phyloP scores from a whole-genome alignment of 495 filamentous ascomycete species.

The Xylaria longipes region DNA sequence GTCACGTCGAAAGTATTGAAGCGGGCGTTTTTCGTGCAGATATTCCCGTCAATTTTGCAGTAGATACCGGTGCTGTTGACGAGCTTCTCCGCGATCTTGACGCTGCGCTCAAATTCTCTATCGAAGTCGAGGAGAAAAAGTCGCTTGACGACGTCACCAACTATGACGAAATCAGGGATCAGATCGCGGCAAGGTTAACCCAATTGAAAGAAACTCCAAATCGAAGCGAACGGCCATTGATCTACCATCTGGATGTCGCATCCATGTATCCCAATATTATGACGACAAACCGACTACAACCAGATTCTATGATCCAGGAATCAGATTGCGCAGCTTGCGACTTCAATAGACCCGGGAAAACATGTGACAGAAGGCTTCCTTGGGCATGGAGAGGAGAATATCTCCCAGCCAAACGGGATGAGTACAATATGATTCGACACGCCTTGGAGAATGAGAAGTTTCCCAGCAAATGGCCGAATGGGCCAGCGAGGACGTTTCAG shows the following conservation, averaged over 20 bases:
- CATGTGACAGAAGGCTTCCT: slow-evolving; percentile 91
- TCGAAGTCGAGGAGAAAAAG: slow-evolving; percentile 94
- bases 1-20: slow-evolving; percentile 99
- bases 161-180: slow-evolving; percentile 88
- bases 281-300: slow-evolving; percentile 97
- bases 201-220: slow-evolving; percentile 81
- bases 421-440: slow-evolving; percentile 98
- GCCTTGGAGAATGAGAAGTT: slow-evolving; percentile 94
- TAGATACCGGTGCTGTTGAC: slow-evolving; percentile 87
- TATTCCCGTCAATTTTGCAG: slow-evolving; percentile 88
- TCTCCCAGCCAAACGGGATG: slow-evolving; percentile 90
- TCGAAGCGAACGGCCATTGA: slow-evolving; percentile 82
- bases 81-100: slow-evolving; percentile 88
- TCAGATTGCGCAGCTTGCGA: slow-evolving; percentile 97
- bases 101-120: slow-evolving; percentile 87
- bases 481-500: slow-evolving; percentile 74
- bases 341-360: slow-evolving; percentile 97
- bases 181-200: slow-evolving; percentile 76
- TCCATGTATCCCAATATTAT: slow-evolving; percentile 99
- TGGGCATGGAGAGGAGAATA: slow-evolving; percentile 99
- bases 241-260: slow-evolving; percentile 98
- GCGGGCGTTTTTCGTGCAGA: slow-evolving; percentile 96
- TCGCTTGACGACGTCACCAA: slow-evolving; percentile 88
- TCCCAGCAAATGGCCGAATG: slow-evolving; percentile 73
- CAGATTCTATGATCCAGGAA: slow-evolving; percentile 97